Evolutionary conservation across 1,284 basidiomycete genomes (phyloP).

Genomic region (Ganoderma meredithae): DNA sequence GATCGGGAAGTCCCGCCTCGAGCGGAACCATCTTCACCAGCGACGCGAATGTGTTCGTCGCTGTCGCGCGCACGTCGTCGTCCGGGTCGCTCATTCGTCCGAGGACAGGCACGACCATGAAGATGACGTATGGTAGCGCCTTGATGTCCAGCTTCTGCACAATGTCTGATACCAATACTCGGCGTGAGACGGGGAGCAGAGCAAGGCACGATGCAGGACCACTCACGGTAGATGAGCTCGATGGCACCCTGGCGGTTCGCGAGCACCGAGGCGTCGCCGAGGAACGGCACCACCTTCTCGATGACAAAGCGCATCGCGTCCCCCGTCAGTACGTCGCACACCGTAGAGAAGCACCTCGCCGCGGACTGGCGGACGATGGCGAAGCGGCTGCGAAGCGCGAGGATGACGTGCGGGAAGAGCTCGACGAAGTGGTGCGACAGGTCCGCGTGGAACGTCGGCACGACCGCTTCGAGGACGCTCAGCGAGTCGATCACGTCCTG

Average conservation of each 20-base stretch:
- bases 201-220: conserved; percentile 38
- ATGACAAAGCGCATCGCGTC: conserved; percentile 92
- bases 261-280: conserved; percentile 84
- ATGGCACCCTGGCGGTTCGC: conserved; percentile 89
- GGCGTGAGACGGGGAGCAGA: not conserved
- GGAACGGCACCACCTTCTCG: conserved; percentile 84
- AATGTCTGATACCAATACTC: conserved; percentile 77
- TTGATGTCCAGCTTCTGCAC: conserved; percentile 94
- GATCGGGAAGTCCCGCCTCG: conserved; percentile 97
- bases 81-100: conserved; percentile 98
- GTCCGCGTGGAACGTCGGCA: conserved; percentile 76
- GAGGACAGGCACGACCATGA: conserved; percentile 95
- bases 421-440: conserved; percentile 76
- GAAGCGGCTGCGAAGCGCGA: conserved; percentile 84
- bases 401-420: conserved; percentile 80
- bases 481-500: conserved; percentile 95
- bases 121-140: conserved; percentile 96
- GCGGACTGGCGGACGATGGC: conserved; percentile 91
- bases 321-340: conserved; percentile 87
- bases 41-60: conserved; percentile 97
- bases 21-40: conserved; percentile 99
- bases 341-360: conserved; percentile 86
- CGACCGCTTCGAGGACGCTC: conserved; percentile 87
- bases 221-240: conserved; percentile 90
- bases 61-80: conserved; percentile 89